Evolutionary conservation across 2,329 filamentous ascomycete species (phyloP).

Genomic region (Stagonosporopsis vannaccii): DNA sequence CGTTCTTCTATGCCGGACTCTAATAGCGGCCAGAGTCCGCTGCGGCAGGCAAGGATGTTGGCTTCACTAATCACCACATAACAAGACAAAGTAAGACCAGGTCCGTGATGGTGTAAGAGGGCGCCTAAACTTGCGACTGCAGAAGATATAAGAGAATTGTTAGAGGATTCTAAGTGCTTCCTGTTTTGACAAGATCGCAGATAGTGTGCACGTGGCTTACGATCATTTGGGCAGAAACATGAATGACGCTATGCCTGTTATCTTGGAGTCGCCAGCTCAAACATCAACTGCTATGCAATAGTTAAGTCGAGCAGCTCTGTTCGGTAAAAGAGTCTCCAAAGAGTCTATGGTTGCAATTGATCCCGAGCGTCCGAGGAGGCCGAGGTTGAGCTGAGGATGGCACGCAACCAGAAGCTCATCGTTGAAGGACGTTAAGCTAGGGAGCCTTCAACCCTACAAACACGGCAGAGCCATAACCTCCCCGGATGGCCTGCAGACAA

Average conservation of each 20-base stretch:
- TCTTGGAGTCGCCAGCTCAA: background rate
- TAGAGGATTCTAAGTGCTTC: background rate
- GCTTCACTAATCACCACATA: background rate
- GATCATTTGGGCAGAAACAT: background rate
- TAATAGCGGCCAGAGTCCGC: background rate
- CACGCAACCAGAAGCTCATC: background rate
- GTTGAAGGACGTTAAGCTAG: background rate
- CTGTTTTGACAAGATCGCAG: background rate
- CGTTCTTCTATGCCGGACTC: background rate
- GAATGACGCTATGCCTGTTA: background rate
- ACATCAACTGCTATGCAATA: background rate
- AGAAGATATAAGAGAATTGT: background rate
- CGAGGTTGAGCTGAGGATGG: background rate
- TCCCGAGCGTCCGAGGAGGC: too few relatives aligned
- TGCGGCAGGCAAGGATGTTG: too few relatives aligned
- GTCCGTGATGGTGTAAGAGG: background rate
- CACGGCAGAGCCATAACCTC: background rate
- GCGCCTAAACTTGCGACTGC: background rate
- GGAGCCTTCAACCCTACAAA: background rate
- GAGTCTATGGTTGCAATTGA: background rate
- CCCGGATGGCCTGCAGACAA: too few relatives aligned
- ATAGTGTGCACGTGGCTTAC: background rate
- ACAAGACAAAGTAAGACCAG: background rate
- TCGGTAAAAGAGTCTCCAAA: background rate
- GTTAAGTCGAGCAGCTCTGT: background rate